Evolutionary conservation across 192 early-diverging fungal genomes (phyloP).

Genomic region (Linnemannia zychae): DNA sequence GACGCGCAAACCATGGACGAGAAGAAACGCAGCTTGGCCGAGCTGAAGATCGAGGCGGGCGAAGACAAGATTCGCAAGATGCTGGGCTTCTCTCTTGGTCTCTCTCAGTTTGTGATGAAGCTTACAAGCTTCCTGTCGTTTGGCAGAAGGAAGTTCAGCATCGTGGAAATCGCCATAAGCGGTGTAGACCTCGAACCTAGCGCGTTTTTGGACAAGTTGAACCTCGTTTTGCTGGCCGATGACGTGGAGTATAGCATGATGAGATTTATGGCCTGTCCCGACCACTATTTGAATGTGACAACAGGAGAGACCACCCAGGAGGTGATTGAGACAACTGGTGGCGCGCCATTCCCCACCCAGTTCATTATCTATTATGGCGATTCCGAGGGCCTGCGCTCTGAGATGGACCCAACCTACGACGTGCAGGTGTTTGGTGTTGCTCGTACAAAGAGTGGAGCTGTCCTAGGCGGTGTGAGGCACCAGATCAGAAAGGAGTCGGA

Average conservation of each 20-base stretch:
- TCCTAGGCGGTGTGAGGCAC: constrained; percentile 15
- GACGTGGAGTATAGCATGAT: constrained; percentile 7
- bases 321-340: constrained; percentile 16
- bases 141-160: constrained; percentile 15
- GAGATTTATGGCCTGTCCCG: constrained; percentile 12
- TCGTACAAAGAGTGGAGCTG: constrained; percentile 1
- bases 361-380: constrained; percentile 6
- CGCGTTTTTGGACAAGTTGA: constrained; percentile 9
- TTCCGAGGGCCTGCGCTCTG: neutral
- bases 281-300: constrained; percentile 1
- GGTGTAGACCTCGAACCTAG: constrained; percentile 3
- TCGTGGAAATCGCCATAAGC: constrained; percentile 12
- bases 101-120: constrained; percentile 9
- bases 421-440: constrained; percentile 17
- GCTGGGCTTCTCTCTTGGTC: constrained; percentile 2
- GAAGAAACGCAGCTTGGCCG: constrained; percentile 3
- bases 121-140: constrained; percentile 9
- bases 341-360: constrained; percentile 15
- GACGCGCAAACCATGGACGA: constrained; percentile 2
- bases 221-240: neutral
- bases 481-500: constrained; percentile 18
- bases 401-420: constrained; percentile 13
- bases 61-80: constrained; percentile 13
- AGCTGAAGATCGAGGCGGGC: constrained; percentile 14
- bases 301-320: constrained; percentile 1